A percentile compares a stretch with the other conserved stretches of the same genome.
Evolutionary conservation across 805 yeast species (phyloP).

Genomic region (Yarrowia porcina): DNA sequence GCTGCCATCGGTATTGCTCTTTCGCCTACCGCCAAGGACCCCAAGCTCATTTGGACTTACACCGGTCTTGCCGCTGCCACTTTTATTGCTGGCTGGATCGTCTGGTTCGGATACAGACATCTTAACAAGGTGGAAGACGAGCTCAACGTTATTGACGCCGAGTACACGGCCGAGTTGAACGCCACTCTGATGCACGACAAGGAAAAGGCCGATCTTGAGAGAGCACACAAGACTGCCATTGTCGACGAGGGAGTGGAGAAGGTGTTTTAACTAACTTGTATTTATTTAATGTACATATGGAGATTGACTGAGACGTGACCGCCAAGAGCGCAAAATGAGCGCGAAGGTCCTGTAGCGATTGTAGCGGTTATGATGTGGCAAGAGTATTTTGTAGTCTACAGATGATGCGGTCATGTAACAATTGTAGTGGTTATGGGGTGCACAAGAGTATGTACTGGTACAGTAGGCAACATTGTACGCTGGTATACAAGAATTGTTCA

Average conservation of each 20-base stretch:
- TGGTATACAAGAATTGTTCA: too few relatives aligned
- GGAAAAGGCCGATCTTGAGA: constrained; percentile 14
- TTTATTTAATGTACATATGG: constrained; percentile 17
- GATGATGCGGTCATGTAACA: too few relatives aligned
- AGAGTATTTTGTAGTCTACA: too few relatives aligned
- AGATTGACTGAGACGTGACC: neutral
- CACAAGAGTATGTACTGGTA: too few relatives aligned
- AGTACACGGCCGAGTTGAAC: constrained; percentile 34
- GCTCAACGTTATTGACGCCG: constrained; percentile 51
- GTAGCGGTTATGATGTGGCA: too few relatives aligned
- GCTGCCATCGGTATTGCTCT: constrained; percentile 73
- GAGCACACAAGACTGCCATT: constrained; percentile 8
- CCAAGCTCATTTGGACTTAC: constrained; percentile 68
- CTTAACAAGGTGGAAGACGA: constrained; percentile 58
- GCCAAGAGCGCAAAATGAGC: too few relatives aligned
- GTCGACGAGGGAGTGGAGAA: constrained; percentile 21
- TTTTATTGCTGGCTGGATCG: constrained; percentile 54
- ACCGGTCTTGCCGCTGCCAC: constrained; percentile 60
- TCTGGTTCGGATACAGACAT: constrained; percentile 58
- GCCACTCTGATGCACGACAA: constrained; percentile 26
- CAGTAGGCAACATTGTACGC: too few relatives aligned
- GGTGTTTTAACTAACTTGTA: constrained; percentile 15
- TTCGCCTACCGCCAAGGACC: constrained; percentile 63
- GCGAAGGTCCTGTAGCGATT: too few relatives aligned
- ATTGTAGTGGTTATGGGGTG: too few relatives aligned